phyloP scores from a whole-genome alignment of 1,139 yeast genomes.

The Magnusiomyces suaveolens region DNA sequence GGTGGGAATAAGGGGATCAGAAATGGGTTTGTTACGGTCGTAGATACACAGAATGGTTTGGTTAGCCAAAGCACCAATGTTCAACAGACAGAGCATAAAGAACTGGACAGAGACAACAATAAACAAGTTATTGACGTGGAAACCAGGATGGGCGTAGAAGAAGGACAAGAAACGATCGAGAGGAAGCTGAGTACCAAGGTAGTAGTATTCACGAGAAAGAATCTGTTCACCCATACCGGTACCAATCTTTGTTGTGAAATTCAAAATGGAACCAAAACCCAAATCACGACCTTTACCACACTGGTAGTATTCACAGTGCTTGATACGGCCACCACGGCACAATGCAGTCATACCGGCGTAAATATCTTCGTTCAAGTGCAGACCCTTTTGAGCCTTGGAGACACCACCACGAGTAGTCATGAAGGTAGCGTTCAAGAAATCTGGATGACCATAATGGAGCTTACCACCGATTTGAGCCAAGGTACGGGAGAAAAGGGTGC shows the following conservation, averaged over 20 bases:
- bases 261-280: conserved; percentile 75
- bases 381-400: conserved; percentile 78
- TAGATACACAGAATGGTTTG: conserved; percentile 52
- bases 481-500: conserved; percentile 79
- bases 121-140: conserved; percentile 72
- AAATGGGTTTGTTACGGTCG: conserved; percentile 45
- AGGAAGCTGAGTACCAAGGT: conserved; percentile 69
- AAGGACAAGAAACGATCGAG: conserved; percentile 73
- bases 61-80: conserved; percentile 53
- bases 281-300: conserved; percentile 90
- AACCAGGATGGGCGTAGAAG: conserved; percentile 88
- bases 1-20: conserved; percentile 51
- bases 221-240: conserved; percentile 95
- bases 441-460: conserved; percentile 88
- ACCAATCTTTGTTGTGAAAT: conserved; percentile 81
- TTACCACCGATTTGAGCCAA: conserved; percentile 81
- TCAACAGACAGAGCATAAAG: conserved; percentile 57
- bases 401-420: conserved; percentile 90
- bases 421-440: conserved; percentile 69
- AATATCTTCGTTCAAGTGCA: conserved; percentile 81
- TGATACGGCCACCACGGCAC: conserved; percentile 73
- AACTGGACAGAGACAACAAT: conserved; percentile 66
- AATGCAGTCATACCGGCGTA: conserved; percentile 85
- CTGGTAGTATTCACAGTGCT: conserved; percentile 80
- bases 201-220: conserved; percentile 73